Evolutionary conservation across 192 early-diverging fungal genomes (phyloP).

Genomic region (Coemansia sp.): DNA sequence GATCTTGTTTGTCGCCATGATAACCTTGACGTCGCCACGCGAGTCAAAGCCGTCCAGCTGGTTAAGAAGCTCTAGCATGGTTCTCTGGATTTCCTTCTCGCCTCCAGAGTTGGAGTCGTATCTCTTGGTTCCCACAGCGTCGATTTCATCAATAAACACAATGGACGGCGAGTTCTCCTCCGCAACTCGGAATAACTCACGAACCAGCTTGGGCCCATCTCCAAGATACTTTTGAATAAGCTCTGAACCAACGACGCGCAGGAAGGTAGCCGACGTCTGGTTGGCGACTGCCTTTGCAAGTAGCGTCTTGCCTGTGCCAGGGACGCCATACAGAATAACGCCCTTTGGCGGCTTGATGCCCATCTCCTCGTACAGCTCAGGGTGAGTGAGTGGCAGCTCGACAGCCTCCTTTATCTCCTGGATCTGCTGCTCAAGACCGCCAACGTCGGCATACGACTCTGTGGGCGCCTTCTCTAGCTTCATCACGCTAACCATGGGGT

Average conservation of each 20-base stretch:
- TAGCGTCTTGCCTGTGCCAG: conserved; percentile 91
- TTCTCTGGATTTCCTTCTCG: conserved; percentile 96
- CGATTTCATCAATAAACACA: conserved; percentile 99
- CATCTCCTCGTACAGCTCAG: conserved; percentile 98
- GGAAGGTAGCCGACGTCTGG: conserved; percentile 96
- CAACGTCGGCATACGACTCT: conserved; percentile 97
- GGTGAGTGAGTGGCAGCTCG: conserved; percentile 94
- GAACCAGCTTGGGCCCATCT: conserved; percentile 96
- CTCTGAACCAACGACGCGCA: conserved; percentile 96
- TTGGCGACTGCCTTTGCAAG: conserved; percentile 98
- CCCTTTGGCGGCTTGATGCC: conserved; percentile 98
- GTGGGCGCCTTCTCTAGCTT: conserved; percentile 98
- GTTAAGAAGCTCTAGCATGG: conserved; percentile 95
- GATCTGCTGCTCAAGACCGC: conserved; percentile 94
- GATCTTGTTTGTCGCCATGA: conserved; percentile 98
- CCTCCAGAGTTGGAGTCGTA: conserved; percentile 94
- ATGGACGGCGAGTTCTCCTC: conserved; percentile 96
- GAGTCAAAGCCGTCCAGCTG: conserved; percentile 98
- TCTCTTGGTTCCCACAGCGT: conserved; percentile 96
- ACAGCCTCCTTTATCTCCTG: conserved; percentile 99
- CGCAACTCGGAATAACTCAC: conserved; percentile 95
- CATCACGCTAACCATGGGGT: conserved; percentile 99
- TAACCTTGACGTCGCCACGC: conserved; percentile 94
- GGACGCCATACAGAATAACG: conserved; percentile 92
- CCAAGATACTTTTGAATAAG: conserved; percentile 99